Percentiles rank a stretch among this genome's conserved stretches.
Conservation (phyloP, 169 alveolate species). For the Prorocentrum cordatum region DNA sequence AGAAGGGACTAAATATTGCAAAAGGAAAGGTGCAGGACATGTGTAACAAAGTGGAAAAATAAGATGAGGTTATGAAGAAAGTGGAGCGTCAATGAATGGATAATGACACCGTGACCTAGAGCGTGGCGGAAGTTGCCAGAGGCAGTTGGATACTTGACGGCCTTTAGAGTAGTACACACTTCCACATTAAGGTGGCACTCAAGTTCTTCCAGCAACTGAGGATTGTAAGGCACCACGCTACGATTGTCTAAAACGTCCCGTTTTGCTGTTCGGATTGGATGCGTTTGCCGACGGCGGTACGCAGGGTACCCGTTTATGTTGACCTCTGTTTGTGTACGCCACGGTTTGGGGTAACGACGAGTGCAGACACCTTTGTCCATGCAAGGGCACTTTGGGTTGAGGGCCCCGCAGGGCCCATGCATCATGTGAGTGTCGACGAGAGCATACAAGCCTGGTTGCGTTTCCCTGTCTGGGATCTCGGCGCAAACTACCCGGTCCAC, state of each 20-base stretch:
- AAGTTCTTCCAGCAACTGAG: neutral
- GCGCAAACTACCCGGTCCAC: neutral
- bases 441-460: neutral
- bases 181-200: too few species aligned
- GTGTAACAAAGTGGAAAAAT: too few species aligned
- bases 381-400: too few species aligned
- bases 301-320: neutral
- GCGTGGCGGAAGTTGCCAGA: too few species aligned
- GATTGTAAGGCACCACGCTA: conserved; percentile 2
- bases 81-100: too few species aligned
- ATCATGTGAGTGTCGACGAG: neutral
- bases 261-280: neutral
- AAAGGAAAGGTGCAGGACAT: neutral
- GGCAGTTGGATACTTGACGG: neutral
- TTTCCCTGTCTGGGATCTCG: neutral
- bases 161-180: neutral
- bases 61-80: too few species aligned
- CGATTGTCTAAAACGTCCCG: neutral
- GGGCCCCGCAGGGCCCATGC: neutral
- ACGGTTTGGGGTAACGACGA: too few species aligned
- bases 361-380: too few species aligned
- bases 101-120: too few species aligned
- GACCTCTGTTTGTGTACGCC: too few species aligned
- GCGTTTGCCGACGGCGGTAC: neutral
- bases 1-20: neutral